phyloP scores from a whole-genome alignment of 148 eudicot species.

The Vaccinium macrocarpon region DNA sequence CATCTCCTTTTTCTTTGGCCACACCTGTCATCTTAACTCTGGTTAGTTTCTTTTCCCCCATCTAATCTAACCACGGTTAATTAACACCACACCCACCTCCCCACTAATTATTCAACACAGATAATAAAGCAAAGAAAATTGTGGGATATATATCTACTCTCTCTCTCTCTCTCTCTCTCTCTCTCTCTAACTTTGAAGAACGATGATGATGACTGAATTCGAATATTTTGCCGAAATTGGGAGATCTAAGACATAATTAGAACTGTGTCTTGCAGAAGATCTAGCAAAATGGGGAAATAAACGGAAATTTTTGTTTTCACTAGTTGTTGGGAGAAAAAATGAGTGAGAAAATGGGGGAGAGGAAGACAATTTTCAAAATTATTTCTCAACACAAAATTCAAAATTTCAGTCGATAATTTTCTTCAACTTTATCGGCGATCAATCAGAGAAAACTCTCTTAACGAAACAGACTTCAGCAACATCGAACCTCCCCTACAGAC shows the following conservation, averaged over 20 bases:
- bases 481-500: not conserved
- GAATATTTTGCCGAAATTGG: not conserved
- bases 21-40: constrained; percentile 26
- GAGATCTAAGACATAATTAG: not conserved
- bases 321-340: not conserved
- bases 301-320: not conserved
- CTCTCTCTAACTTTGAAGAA: not conserved
- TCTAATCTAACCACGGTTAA: constrained; percentile 19
- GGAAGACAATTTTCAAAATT: too few relatives aligned
- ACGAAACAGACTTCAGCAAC: not conserved
- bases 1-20: not conserved
- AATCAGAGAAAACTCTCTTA: not conserved
- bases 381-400: not conserved
- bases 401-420: not conserved
- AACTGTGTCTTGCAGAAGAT: not conserved
- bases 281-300: not conserved
- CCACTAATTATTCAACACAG: too few relatives aligned
- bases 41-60: constrained; percentile 11
- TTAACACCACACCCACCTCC: not conserved
- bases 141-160: not conserved
- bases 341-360: not conserved
- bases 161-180: constrained; percentile 4
- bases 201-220: not conserved
- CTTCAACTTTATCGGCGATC: not conserved
- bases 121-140: not conserved